These are phyloP conservation scores for Lichtheimia corymbifera DNA, from an alignment of 371 early-diverging fungal genomes.

Conservation along the genomic window DNA sequence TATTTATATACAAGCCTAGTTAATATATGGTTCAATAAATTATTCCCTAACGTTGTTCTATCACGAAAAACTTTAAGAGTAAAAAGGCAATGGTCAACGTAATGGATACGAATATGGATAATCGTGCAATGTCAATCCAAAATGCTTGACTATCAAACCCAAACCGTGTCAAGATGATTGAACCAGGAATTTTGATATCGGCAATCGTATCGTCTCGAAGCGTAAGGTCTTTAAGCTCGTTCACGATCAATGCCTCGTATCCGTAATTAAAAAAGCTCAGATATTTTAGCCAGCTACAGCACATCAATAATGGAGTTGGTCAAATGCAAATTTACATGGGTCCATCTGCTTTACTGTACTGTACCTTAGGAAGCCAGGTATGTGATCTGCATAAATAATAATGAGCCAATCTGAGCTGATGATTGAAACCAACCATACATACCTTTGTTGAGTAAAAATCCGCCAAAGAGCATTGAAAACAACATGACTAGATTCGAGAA, in stretches of 20 bases:
- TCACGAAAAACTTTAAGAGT: conserved; percentile 46
- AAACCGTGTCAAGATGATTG: conserved; percentile 47
- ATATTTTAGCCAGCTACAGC: conserved; percentile 68
- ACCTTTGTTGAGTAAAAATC: conserved; percentile 84
- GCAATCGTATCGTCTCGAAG: conserved; percentile 47
- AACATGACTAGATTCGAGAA: conserved; percentile 78
- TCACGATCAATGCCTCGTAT: conserved; percentile 86
- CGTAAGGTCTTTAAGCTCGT: conserved; percentile 54
- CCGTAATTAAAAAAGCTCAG: conserved; percentile 87
- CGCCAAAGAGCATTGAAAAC: conserved; percentile 89
- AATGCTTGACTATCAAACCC: conserved; percentile 53
- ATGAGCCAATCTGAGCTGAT: conserved; percentile 10
- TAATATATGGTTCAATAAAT: no score
- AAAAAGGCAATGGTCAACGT: conserved; percentile 34
- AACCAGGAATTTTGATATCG: conserved; percentile 53
- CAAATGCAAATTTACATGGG: no score
- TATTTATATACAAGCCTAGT: no score
- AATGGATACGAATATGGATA: conserved; percentile 27
- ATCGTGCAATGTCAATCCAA: conserved; percentile 37
- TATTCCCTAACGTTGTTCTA: conserved; percentile 32
- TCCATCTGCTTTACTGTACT: not conserved
- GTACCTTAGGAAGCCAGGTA: conserved; percentile 45
- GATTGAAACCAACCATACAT: conserved; percentile 10
- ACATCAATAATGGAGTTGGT: no score
- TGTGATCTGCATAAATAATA: conserved; percentile 33